phyloP scores from a whole-genome alignment of 441 rosid genomes.

The Adansonia rubrostipa region DNA sequence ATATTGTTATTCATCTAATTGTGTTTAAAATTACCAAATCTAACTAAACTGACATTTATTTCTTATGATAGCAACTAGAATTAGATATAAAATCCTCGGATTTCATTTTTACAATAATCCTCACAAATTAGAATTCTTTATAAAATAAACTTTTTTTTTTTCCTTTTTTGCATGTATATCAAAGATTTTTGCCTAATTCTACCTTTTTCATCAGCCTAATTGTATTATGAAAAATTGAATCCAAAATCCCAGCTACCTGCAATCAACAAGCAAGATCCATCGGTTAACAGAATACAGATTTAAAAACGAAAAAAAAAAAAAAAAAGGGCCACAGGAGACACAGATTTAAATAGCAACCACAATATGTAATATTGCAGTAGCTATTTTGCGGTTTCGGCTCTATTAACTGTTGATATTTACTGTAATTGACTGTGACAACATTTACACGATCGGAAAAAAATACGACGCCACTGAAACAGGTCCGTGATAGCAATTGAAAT shows the following conservation, averaged over 20 bases:
- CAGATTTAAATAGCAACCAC: too few species aligned
- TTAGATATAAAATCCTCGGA: slow-evolving; percentile 5
- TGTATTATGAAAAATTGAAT: slow-evolving; percentile 81
- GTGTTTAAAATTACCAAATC: too few species aligned
- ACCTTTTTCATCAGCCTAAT: slow-evolving; percentile 84
- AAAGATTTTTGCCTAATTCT: slow-evolving; percentile 90
- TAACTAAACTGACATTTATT: background rate
- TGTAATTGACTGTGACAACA: too few species aligned
- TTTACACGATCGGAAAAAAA: too few species aligned
- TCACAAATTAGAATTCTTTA: slow-evolving; percentile 34
- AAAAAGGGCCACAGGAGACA: too few species aligned
- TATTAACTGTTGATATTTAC: too few species aligned
- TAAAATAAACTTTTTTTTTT: slow-evolving; percentile 29
- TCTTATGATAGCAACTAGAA: background rate
- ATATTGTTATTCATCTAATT: too few species aligned
- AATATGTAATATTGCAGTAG: too few species aligned
- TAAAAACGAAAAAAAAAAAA: background rate
- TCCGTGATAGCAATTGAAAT: too few species aligned
- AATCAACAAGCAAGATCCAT: slow-evolving; percentile 18
- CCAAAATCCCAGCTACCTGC: slow-evolving; percentile 99
- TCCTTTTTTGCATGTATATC: slow-evolving; percentile 33
- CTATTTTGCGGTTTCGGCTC: too few species aligned
- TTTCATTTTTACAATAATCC: slow-evolving; percentile 26
- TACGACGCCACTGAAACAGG: too few species aligned
- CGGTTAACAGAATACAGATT: slow-evolving; percentile 6